Evolutionary conservation across 495 filamentous ascomycete genomes (phyloP), one percentile per base, ranked within the genome.

Genomic region (Glonium stellatum): DNA sequence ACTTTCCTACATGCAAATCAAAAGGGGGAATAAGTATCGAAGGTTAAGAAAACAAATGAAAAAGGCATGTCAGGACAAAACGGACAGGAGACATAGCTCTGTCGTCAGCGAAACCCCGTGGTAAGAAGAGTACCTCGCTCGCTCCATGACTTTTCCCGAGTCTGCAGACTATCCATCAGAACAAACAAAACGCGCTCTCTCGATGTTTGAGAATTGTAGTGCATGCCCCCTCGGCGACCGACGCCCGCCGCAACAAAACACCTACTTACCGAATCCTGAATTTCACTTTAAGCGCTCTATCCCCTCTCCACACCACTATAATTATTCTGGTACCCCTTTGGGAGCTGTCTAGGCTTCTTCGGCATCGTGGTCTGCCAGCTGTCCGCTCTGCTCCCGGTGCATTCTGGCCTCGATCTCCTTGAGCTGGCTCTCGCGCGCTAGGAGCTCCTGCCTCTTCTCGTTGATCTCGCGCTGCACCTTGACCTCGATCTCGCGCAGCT

Each of bases 381-480:
- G 58, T 19, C 61, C 52, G 75, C 79, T 84, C 65, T 83, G 76
- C 71, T 88, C 86, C 68, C 86, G 79, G 58, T 82, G 79, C 87
- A 90, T 90, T 63, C 87, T 79, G 55, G 84, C 85, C 75, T 90
- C 87, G 70, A 97, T 96, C 79, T 98, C 93, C 76, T 91, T 89
- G 65, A 98, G 83, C 77, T 98, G 93, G 71, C 90, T 96, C 80
- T 98, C 93, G 73, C 95, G 90, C 61, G 93, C 93, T 72, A 98
- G 79, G 55, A 98, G 80, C 78, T 98, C 93, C 79, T 98, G 93
- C 78, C 93, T 86, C 84, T 98, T 98, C 81, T 97, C 93, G 75
- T 96, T 96, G 78, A 98, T 98, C 78, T 98, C 93, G 68, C 92
- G 88, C 80, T 97, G 92, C 57, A 98, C 95, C 84, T 97, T 97